Base-by-base conservation (phyloP, 2,329 filamentous ascomycete genomes). In the Aspergillus niger region DNA sequence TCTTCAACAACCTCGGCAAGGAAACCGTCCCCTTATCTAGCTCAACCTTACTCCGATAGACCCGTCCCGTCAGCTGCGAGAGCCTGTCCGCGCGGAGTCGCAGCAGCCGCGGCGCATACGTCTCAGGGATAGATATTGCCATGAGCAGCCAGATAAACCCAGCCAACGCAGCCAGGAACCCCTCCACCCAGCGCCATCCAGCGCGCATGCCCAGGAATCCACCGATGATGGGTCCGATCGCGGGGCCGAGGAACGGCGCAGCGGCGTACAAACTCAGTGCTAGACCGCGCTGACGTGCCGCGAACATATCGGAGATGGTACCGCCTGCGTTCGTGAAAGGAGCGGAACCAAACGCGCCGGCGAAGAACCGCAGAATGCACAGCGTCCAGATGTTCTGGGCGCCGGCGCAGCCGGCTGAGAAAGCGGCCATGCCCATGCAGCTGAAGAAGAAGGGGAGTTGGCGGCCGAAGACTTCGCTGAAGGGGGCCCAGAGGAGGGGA, bases 281-380 rank as follows among this genome's bases (percentile, higher is more conserved):
- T 5, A 55, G 28, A 5, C 53, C 53, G 28, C 53, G 53, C 26
- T 55, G 53, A 3, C 53, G 39, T 5, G 53, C 53, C 5, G 39
- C 36, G 39, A 55, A 55, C 53, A 55, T 55, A 26, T 55, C 53
- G 13, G 53, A 55, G 39, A 55, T 55, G 24, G 53, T 55, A 28
- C 53, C 53, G 5, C 53, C 53, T 10, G 53, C 53, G 26, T 55
- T 55, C 10, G 53, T 55, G 39, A 55, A 55, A 8, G 53, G 53
- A 1, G 53, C 41, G 2, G 53, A 43, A 1, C 53, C 53, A 1
- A 55, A 55, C 5, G 53, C 41, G 7, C 53, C 53, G 13, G 53
- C 53, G 28, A 55, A 47, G 20, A 55, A 55, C 0, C 53, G 53
- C 41, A 55, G 41, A 41, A 55, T 55, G n/a, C 53, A 55, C 11